phyloP scores from a whole-genome alignment of 1,284 basidiomycete genomes.

The Pulchroboletus neoregius region DNA sequence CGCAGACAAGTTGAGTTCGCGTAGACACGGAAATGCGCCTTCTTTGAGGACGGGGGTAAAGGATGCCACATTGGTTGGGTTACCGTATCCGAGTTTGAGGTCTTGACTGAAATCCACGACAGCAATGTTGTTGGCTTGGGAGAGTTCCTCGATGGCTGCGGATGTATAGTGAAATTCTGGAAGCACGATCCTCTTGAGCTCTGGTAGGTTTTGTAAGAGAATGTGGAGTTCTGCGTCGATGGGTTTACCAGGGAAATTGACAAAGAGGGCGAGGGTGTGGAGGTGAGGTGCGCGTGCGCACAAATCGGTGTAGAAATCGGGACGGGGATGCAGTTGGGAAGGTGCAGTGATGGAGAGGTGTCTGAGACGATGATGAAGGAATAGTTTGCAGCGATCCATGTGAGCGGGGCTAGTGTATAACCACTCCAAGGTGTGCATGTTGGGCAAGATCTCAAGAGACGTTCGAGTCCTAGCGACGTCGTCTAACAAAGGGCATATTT shows the following conservation, averaged over 20 bases:
- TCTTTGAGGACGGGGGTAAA: slow-evolving; percentile 43
- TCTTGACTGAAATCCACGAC: slow-evolving; percentile 49
- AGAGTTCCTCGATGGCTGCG: slow-evolving; percentile 43
- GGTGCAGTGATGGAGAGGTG: slow-evolving; percentile 29
- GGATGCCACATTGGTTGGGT: slow-evolving; percentile 39
- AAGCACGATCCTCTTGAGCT: slow-evolving; percentile 46
- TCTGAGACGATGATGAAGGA: slow-evolving; percentile 42
- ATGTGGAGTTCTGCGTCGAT: slow-evolving; percentile 38
- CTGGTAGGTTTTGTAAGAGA: slow-evolving; percentile 41
- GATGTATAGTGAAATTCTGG: slow-evolving; percentile 51
- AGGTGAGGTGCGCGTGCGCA: slow-evolving; percentile 50
- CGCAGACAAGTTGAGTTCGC: slow-evolving; percentile 48
- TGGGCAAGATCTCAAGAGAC: slow-evolving; percentile 50
- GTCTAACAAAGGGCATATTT: slow-evolving; percentile 40
- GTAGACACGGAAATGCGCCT: slow-evolving; percentile 52
- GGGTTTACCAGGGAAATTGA: slow-evolving; percentile 34
- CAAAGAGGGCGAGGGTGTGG: slow-evolving; percentile 42
- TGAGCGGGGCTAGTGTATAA: slow-evolving; percentile 20
- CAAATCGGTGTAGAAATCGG: slow-evolving; percentile 48
- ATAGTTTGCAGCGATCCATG: slow-evolving; percentile 38
- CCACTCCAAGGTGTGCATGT: slow-evolving; percentile 48
- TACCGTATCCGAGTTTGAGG: slow-evolving; percentile 40
- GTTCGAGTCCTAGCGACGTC: slow-evolving; percentile 54
- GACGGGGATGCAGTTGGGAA: slow-evolving; percentile 12
- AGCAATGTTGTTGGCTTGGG: slow-evolving; percentile 42